Conservation (phyloP, 768 basidiomycete species). For the Exsudoporus frostii region DNA sequence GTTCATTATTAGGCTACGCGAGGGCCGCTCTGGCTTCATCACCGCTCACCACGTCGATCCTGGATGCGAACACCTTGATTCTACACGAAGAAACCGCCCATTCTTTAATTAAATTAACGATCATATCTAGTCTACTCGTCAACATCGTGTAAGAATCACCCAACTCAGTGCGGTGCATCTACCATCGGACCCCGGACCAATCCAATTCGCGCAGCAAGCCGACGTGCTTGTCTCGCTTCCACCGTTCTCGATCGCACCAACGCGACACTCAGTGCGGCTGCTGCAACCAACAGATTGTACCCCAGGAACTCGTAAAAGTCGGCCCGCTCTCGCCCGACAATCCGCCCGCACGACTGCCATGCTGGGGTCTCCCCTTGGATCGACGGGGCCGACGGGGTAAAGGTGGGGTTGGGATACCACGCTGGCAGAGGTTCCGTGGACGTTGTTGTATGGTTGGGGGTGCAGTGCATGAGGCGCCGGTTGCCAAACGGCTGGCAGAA, state of each 20-base stretch:
- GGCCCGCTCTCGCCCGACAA: conserved; percentile 69
- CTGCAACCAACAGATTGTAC: conserved; percentile 73
- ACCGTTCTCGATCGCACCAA: conserved; percentile 66
- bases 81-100: background rate
- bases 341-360: conserved; percentile 93
- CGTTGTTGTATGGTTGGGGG: conserved; percentile 33
- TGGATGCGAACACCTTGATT: no score
- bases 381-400: conserved; percentile 9
- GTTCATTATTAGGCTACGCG: no score
- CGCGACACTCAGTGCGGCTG: conserved; percentile 61
- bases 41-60: background rate
- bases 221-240: conserved; percentile 71
- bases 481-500: conserved; percentile 97
- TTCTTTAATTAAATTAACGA: conserved; percentile 1
- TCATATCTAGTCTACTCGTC: background rate
- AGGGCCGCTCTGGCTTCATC: no score
- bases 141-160: background rate
- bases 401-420: conserved; percentile 10
- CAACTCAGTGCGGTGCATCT: conserved; percentile 8
- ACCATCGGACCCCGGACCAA: conserved; percentile 41
- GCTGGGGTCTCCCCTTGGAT: conserved; percentile 63
- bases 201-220: conserved; percentile 85
- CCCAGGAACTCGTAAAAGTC: conserved; percentile 92
- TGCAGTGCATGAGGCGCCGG: conserved; percentile 83
- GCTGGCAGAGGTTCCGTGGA: conserved; percentile 17